Base-by-base conservation (phyloP, 768 basidiomycete genomes). In the Tricholoma matsutake region DNA sequence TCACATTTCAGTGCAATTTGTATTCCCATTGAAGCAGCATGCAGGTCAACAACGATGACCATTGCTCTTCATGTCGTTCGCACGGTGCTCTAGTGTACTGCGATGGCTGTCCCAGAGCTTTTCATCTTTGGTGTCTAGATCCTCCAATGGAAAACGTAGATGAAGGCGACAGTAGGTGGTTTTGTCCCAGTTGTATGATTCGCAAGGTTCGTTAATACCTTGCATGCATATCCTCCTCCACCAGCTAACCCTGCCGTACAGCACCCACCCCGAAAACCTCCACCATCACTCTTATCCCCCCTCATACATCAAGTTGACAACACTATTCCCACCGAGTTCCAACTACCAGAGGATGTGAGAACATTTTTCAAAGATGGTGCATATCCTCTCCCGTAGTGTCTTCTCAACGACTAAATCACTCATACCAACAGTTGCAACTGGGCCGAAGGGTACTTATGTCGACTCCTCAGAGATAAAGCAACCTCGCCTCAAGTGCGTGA, bases 71-170 rank as follows among this genome's bases (percentile, higher is more conserved):
- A 16, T 94, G 91, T 72, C 86, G 88, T 67, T 92, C 88, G 25
- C 77, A 77, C 65, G 96, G 96, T 53, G 85, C 90, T 47, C 82
- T 98, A 62, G 85, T 99, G 18, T 98, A 97, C 72, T 99, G 97
- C 74, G 97, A 98, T 73, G 95, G 96, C 18, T 99, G 97, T 72
- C 93, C 96, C 35, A 80, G 90, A 64, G 94, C 95, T 6, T 99
- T 97, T 74, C 97, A 99, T 76, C 86, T 98, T 62, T 88, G 91
- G 84, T 99, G 97, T 74, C 82, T 99, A 65, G 91, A 99, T 73
- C 97, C 97, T 57, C 97, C 97, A 20, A 84, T 98, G 79, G 92
- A 95, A 63, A 79, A 86, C 54, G 82, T 89, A 63, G 94, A 97
- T 73, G 85, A 97, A 49, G 90, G 91, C 11, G 91, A 92, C 75